Evolutionary conservation across 768 basidiomycete species (phyloP).

Genomic region (Mrakia gelida): DNA sequence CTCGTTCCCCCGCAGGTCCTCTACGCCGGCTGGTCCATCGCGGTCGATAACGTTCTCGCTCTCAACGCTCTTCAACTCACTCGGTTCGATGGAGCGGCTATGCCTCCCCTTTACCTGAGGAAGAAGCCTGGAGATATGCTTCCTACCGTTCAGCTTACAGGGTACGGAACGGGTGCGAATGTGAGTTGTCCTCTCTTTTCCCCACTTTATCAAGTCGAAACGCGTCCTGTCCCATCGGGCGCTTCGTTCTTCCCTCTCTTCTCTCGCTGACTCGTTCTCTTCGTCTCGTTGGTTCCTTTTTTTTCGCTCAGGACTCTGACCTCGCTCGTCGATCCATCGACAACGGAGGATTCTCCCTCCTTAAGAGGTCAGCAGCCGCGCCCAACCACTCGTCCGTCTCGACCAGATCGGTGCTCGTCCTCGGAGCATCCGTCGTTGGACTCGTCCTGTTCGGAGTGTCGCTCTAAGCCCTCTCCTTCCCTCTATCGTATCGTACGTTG

Average conservation of each 20-base stretch:
- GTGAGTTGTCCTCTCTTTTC: constrained; percentile 24
- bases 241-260: not conserved
- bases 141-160: constrained; percentile 64
- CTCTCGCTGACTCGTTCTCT: not conserved
- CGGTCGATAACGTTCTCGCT: constrained; percentile 52
- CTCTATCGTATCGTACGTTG: too few species aligned
- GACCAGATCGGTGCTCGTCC: not conserved
- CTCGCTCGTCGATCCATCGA: not conserved
- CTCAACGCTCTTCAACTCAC: constrained; percentile 68
- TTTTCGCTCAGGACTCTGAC: not conserved
- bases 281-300: not conserved
- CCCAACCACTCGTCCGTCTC: not conserved
- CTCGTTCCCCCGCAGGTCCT: constrained; percentile 35
- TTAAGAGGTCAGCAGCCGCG: constrained; percentile 5
- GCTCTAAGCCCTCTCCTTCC: not conserved
- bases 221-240: not conserved
- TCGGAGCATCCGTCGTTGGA: not conserved
- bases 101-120: constrained; percentile 50
- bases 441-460: not conserved
- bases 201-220: not conserved
- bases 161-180: constrained; percentile 36
- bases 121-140: constrained; percentile 80
- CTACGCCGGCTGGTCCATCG: constrained; percentile 63
- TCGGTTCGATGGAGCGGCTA: constrained; percentile 68
- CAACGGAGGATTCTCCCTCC: not conserved